Conservation (phyloP, 2,329 filamentous ascomycete species). For the Paracorniculantispora psalliotae region DNA sequence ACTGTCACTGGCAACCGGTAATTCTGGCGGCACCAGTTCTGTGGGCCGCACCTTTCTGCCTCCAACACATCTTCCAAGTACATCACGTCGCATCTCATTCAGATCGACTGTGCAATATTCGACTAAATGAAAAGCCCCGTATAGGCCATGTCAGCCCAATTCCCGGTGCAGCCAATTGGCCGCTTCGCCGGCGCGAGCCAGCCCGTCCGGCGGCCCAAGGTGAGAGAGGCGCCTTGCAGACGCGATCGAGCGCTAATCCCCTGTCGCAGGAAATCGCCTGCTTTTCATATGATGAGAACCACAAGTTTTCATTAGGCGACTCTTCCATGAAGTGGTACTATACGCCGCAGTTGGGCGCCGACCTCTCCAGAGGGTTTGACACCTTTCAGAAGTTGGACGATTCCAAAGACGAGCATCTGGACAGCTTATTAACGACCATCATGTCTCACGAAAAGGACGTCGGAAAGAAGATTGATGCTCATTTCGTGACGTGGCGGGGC, state of each 20-base stretch:
- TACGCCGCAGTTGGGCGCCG: constrained; percentile 62
- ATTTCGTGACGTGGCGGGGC: constrained; percentile 88
- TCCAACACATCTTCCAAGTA: background rate
- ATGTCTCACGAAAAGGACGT: constrained; percentile 65
- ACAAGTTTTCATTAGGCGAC: constrained; percentile 69
- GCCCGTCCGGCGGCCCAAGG: constrained; percentile 70
- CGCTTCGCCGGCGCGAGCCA: constrained; percentile 65
- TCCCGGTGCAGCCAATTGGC: constrained; percentile 63
- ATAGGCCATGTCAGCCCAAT: constrained; percentile 28
- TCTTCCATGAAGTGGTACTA: constrained; percentile 87
- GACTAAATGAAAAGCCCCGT: background rate
- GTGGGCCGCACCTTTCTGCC: background rate
- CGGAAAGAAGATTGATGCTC: constrained; percentile 63
- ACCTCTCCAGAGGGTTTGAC: constrained; percentile 77
- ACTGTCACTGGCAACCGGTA: background rate
- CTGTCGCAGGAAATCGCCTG: constrained; percentile 70
- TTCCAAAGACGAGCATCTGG: constrained; percentile 77
- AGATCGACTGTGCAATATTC: background rate
- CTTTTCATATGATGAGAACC: constrained; percentile 89
- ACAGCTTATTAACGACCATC: constrained; percentile 74
- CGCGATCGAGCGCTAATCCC: background rate
- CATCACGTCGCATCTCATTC: background rate
- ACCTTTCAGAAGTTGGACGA: constrained; percentile 81
- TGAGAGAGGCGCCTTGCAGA: constrained; percentile 29
- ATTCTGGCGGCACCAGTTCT: background rate